These are phyloP conservation scores for Trichoderma endophyticum DNA, from an alignment of 2,329 filamentous ascomycete genomes.

Conservation along the genomic window DNA sequence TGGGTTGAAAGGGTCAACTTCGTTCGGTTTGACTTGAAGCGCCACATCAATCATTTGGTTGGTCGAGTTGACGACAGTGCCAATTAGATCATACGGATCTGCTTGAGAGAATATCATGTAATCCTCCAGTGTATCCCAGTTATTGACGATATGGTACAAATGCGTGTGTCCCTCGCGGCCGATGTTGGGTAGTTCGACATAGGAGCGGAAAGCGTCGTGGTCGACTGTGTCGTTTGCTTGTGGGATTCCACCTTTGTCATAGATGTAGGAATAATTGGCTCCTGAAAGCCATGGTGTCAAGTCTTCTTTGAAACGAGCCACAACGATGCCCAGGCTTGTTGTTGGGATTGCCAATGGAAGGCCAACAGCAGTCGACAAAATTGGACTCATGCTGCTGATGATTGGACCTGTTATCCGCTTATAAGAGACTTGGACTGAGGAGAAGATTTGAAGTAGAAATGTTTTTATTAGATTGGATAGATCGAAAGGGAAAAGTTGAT, in stretches of 20 bases:
- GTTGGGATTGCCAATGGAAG: not conserved
- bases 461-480: not conserved
- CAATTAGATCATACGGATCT: conserved; percentile 2
- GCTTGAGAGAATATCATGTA: conserved; percentile 16
- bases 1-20: conserved; percentile 8
- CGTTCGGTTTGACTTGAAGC: not conserved
- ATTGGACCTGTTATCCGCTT: not conserved
- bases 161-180: conserved; percentile 12
- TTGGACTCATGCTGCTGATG: not conserved
- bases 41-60: conserved; percentile 7
- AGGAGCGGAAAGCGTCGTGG: conserved; percentile 9
- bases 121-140: conserved; percentile 8
- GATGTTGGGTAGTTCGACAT: conserved; percentile 6
- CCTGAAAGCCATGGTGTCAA: conserved; percentile 5
- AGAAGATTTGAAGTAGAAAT: too few relatives aligned
- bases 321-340: conserved; percentile 7
- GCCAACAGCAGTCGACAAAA: not conserved
- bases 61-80: conserved; percentile 1
- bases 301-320: conserved; percentile 3
- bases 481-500: not conserved
- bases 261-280: conserved; percentile 1
- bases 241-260: conserved; percentile 8
- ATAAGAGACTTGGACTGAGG: not conserved
- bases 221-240: conserved; percentile 10
- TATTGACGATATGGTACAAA: conserved; percentile 1